phyloP scores from a whole-genome alignment of 441 rosid genomes.

The Mallotus japonicus region DNA sequence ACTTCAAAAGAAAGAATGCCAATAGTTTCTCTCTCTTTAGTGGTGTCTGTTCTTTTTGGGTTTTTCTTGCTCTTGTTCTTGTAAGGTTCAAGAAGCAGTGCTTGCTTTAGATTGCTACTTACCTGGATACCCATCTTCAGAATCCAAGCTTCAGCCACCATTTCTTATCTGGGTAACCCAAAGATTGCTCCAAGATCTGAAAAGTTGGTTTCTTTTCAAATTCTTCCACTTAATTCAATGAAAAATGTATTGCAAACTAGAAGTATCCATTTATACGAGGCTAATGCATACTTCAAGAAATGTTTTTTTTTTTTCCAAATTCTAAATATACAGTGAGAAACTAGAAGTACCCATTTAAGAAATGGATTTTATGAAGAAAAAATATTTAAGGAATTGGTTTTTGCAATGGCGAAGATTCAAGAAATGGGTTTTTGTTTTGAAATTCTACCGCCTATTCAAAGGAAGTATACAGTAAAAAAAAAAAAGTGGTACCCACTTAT shows the following conservation, averaged over 20 bases:
- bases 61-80: slow-evolving; percentile 26
- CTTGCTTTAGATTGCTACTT: slow-evolving; percentile 81
- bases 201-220: neutral
- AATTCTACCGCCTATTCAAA: too few relatives aligned
- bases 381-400: too few relatives aligned
- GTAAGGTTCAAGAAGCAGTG: slow-evolving; percentile 56
- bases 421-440: too few relatives aligned
- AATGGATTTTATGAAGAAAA: neutral
- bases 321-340: too few relatives aligned
- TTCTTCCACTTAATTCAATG: neutral
- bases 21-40: slow-evolving; percentile 29
- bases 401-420: too few relatives aligned
- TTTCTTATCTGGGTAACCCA: slow-evolving; percentile 31
- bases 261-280: slow-evolving; percentile 1
- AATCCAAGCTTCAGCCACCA: slow-evolving; percentile 96
- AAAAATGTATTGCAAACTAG: neutral
- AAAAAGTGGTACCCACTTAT: too few relatives aligned
- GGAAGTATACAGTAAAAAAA: too few relatives aligned
- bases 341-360: neutral
- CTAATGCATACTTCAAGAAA: neutral
- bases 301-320: too few relatives aligned
- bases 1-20: slow-evolving; percentile 95
- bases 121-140: slow-evolving; percentile 94
- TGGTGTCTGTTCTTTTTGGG: slow-evolving; percentile 33
- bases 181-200: slow-evolving; percentile 10